A percentile compares a stretch with the other conserved stretches of the same genome.
Conservation (phyloP, 108 stramenopile genomes). For the Cyclotella atomus region DNA sequence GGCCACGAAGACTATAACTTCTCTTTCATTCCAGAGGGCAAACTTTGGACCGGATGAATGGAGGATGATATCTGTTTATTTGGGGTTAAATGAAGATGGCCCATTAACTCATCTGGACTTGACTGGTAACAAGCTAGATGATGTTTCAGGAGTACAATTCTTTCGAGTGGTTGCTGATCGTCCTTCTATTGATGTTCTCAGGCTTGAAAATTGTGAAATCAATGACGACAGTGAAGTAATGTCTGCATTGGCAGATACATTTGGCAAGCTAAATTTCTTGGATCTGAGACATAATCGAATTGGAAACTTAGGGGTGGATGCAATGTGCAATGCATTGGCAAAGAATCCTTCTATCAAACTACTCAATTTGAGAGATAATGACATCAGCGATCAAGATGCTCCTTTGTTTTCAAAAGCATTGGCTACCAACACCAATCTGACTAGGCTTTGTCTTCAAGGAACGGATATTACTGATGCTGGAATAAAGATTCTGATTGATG, state of each 20-base stretch:
- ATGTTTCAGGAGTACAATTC: not conserved
- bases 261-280: not conserved
- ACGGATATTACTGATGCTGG: slow-evolving; percentile 1
- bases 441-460: not conserved
- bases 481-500: not conserved
- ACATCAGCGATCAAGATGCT: not conserved
- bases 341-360: not conserved
- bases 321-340: not conserved
- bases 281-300: not conserved
- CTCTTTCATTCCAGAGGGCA: not conserved
- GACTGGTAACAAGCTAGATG: not conserved
- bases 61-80: not conserved
- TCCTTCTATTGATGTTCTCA: not conserved
- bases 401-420: not conserved
- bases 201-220: not conserved
- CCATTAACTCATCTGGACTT: not conserved
- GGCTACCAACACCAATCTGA: not conserved
- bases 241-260: not conserved
- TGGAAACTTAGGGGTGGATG: not conserved
- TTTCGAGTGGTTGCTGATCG: not conserved
- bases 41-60: not conserved
- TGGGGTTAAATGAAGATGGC: not conserved
- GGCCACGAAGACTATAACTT: not conserved
- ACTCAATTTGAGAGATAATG: slow-evolving; percentile 1
- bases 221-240: not conserved